Percentiles rank a stretch among this genome's conserved stretches.
phyloP scores from a whole-genome alignment of 805 yeast species.

The Pichia californica region DNA sequence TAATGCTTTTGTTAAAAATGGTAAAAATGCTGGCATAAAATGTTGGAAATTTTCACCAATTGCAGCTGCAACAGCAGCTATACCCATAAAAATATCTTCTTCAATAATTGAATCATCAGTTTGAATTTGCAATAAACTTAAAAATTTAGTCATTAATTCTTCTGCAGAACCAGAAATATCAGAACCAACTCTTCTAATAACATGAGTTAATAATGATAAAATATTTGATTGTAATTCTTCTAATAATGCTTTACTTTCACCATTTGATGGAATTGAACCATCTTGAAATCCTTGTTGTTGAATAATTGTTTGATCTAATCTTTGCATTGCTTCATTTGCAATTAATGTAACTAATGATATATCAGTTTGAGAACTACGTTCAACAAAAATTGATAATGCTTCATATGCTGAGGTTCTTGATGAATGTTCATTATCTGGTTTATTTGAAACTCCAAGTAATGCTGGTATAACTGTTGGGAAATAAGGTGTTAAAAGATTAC shows the following conservation, averaged over 20 bases:
- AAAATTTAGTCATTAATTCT: slow-evolving; percentile 74
- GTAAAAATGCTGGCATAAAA: slow-evolving; percentile 78
- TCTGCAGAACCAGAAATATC: slow-evolving; percentile 69
- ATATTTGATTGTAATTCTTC: slow-evolving; percentile 86
- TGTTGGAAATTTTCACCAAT: slow-evolving; percentile 62
- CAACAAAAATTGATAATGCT: slow-evolving; percentile 77
- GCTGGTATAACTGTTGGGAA: slow-evolving; percentile 65
- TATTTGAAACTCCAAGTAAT: slow-evolving; percentile 60
- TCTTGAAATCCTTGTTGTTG: slow-evolving; percentile 43
- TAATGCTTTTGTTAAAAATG: slow-evolving; percentile 73
- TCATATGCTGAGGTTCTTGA: slow-evolving; percentile 96
- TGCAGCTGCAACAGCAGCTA: slow-evolving; percentile 83
- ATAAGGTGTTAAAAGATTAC: slow-evolving; percentile 69
- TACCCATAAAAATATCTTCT: slow-evolving; percentile 89
- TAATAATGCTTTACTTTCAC: slow-evolving; percentile 70
- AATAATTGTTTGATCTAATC: slow-evolving; percentile 64
- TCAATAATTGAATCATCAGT: slow-evolving; percentile 66
- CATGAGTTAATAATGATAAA: slow-evolving; percentile 70
- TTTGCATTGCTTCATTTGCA: slow-evolving; percentile 65
- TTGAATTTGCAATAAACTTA: slow-evolving; percentile 57
- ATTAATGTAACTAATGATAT: slow-evolving; percentile 62
- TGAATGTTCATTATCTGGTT: slow-evolving; percentile 75
- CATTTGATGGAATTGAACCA: slow-evolving; percentile 22
- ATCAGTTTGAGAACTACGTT: slow-evolving; percentile 65
- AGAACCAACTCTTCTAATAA: slow-evolving; percentile 72